Percentiles rank a stretch among this genome's conserved stretches.
These are phyloP conservation scores for Cyberlindnera americana DNA, from an alignment of 805 yeast genomes.

Conservation along the genomic window DNA sequence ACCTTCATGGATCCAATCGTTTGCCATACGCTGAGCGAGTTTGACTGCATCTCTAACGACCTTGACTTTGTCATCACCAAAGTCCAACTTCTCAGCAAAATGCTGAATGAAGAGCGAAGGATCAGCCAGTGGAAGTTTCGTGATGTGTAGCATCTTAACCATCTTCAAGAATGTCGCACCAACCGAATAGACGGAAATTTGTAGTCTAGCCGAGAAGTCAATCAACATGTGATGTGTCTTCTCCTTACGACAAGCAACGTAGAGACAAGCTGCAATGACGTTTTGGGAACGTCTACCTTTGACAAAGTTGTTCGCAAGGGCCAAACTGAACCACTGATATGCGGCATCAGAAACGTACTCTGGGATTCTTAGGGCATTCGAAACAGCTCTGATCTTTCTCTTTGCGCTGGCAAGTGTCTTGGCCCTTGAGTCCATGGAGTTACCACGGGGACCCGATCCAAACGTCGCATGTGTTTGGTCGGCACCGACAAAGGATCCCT, in stretches of 20 bases:
- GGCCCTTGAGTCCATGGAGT: slow-evolving; percentile 79
- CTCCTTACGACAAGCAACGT: slow-evolving; percentile 90
- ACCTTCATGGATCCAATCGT: slow-evolving; percentile 96
- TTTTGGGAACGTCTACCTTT: slow-evolving; percentile 97
- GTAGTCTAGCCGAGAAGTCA: slow-evolving; percentile 87
- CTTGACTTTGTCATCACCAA: slow-evolving; percentile 67
- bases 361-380: slow-evolving; percentile 73
- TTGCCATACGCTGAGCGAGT: slow-evolving; percentile 85
- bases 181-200: slow-evolving; percentile 86
- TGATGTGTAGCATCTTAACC: slow-evolving; percentile 80
- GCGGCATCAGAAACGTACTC: slow-evolving; percentile 86
- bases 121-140: slow-evolving; percentile 81
- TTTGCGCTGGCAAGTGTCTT: slow-evolving; percentile 86
- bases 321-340: slow-evolving; percentile 82
- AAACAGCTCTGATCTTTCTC: slow-evolving; percentile 73
- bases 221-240: slow-evolving; percentile 93
- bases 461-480: slow-evolving; percentile 76
- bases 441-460: slow-evolving; percentile 63
- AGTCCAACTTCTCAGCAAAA: slow-evolving; percentile 82
- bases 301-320: slow-evolving; percentile 83
- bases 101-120: slow-evolving; percentile 93
- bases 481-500: slow-evolving; percentile 88
- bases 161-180: slow-evolving; percentile 95
- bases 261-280: slow-evolving; percentile 91
- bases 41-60: slow-evolving; percentile 86